Evolutionary conservation across 1,284 basidiomycete species (phyloP).

Genomic region (Tremellales sp.): DNA sequence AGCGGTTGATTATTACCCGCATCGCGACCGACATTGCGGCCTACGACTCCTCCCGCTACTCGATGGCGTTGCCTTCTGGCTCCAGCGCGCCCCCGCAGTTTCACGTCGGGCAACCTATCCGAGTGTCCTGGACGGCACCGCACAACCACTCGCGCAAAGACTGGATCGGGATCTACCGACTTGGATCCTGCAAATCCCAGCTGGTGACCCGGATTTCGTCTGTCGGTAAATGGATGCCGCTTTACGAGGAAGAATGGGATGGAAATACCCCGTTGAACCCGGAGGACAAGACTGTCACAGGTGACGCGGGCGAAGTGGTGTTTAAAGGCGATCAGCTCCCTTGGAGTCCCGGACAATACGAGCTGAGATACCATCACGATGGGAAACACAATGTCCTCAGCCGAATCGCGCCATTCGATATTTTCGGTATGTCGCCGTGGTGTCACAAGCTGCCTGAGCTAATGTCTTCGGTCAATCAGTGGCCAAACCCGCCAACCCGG

Average conservation of each 20-base stretch:
- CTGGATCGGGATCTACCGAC: slow-evolving; percentile 94
- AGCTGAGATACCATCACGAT: slow-evolving; percentile 77
- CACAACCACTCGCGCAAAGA: slow-evolving; percentile 84
- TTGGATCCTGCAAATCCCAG: slow-evolving; percentile 77
- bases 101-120: slow-evolving; percentile 87
- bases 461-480: slow-evolving; percentile 11
- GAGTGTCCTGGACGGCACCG: slow-evolving; percentile 82
- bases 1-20: slow-evolving; percentile 81
- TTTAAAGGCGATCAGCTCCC: slow-evolving; percentile 77
- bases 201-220: slow-evolving; percentile 82
- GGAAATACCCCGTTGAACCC: slow-evolving; percentile 70
- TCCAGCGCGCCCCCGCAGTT: slow-evolving; percentile 56
- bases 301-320: slow-evolving; percentile 60
- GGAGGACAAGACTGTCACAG: slow-evolving; percentile 49
- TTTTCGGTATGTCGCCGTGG: slow-evolving; percentile 62
- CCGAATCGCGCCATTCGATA: slow-evolving; percentile 74
- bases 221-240: slow-evolving; percentile 86
- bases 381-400: slow-evolving; percentile 96
- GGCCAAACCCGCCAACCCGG: slow-evolving; percentile 49
- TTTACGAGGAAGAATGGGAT: slow-evolving; percentile 89
- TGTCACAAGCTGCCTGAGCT: background rate
- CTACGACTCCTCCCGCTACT: slow-evolving; percentile 76
- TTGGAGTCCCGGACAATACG: slow-evolving; percentile 82
- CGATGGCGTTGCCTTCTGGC: slow-evolving; percentile 56
- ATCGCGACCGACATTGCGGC: slow-evolving; percentile 73